These are phyloP conservation scores for Solanum ossicruentum DNA, from an alignment of 257 asterid genomes.

Conservation along the genomic window DNA sequence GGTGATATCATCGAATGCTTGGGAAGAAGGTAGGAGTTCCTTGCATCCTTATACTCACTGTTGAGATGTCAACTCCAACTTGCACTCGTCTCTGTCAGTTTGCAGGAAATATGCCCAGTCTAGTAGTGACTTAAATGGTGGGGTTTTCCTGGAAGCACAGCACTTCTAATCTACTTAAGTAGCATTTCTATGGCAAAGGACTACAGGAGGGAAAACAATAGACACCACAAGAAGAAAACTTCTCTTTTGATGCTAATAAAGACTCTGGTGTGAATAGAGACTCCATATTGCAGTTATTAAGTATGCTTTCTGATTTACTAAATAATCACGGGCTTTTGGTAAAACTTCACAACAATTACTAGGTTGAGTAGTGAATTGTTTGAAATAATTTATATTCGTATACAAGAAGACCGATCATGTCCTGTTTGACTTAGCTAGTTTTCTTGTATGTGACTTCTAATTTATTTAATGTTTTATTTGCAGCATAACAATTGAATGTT, in stretches of 20 bases:
- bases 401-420: too few relatives aligned
- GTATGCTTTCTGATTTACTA: background rate
- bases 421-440: too few relatives aligned
- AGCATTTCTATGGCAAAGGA: background rate
- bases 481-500: too few relatives aligned
- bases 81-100: slow-evolving; percentile 27
- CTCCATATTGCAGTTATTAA: background rate
- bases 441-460: too few relatives aligned
- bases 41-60: background rate
- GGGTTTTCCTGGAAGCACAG: background rate
- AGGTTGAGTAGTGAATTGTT: background rate
- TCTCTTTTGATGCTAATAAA: background rate
- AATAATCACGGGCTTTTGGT: background rate
- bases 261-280: background rate
- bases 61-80: background rate
- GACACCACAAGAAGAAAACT: background rate
- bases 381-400: too few relatives aligned
- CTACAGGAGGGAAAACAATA: background rate
- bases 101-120: slow-evolving; percentile 70
- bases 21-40: slow-evolving; percentile 48
- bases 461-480: too few relatives aligned
- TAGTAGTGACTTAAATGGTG: background rate
- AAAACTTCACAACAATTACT: too few relatives aligned
- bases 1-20: slow-evolving; percentile 72
- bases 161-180: background rate